These are phyloP conservation scores for Penicillium ucsense DNA, from an alignment of 495 filamentous ascomycete genomes.

Conservation along the genomic window DNA sequence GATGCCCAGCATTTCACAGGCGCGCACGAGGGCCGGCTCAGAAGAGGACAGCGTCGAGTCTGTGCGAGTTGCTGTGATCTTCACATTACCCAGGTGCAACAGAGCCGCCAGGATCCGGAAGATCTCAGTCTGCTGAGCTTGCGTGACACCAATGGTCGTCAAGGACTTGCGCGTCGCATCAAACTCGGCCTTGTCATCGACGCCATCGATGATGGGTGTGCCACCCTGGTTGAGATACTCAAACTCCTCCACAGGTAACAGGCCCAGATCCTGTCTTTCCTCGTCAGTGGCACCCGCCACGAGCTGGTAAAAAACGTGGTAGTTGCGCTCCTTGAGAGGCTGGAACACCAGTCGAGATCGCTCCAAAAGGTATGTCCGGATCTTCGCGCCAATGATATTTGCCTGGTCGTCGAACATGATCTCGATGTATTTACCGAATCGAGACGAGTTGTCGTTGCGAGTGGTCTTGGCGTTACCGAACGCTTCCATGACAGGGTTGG, in stretches of 20 bases:
- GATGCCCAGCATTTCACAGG: conserved; percentile 83
- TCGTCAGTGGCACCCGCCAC: conserved; percentile 85
- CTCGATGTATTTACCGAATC: conserved; percentile 99
- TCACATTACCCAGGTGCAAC: conserved; percentile 91
- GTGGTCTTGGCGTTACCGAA: conserved; percentile 99
- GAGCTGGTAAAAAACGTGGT: conserved; percentile 98
- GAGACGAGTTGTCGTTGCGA: conserved; percentile 95
- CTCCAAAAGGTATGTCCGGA: conserved; percentile 90
- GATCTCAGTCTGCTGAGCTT: conserved; percentile 66
- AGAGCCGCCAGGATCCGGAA: conserved; percentile 88
- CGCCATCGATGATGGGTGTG: conserved; percentile 79
- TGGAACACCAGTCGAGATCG: conserved; percentile 97
- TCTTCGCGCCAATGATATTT: conserved; percentile 96
- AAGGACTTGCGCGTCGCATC: conserved; percentile 77
- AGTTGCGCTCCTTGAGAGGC: conserved; percentile 93
- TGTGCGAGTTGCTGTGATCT: conserved; percentile 80
- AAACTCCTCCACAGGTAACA: conserved; percentile 80
- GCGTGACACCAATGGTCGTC: conserved; percentile 75
- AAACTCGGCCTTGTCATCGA: conserved; percentile 94
- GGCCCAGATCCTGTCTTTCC: conserved; percentile 65
- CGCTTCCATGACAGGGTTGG: conserved; percentile 99
- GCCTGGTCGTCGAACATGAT: conserved; percentile 96
- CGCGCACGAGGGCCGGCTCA: conserved; percentile 72
- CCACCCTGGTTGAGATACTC: conserved; percentile 95
- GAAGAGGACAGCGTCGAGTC: conserved; percentile 74